These are phyloP conservation scores for Arabis alpina DNA, from an alignment of 345 rosid genomes.

Conservation along the genomic window DNA sequence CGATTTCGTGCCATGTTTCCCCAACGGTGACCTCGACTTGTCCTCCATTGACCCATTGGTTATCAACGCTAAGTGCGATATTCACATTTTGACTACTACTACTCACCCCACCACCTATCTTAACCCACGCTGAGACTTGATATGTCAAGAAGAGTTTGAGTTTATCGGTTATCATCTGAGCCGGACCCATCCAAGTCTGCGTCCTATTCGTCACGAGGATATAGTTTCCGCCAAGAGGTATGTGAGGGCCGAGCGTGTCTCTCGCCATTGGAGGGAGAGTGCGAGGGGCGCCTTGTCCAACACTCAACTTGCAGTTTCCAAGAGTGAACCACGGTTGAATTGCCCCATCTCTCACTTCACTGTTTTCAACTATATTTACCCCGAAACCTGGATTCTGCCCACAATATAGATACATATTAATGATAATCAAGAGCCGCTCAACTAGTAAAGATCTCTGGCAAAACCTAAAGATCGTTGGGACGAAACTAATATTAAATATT, in stretches of 20 bases:
- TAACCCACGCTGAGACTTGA: constrained; percentile 92
- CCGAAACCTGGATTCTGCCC: constrained; percentile 69
- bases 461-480: no score
- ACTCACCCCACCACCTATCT: constrained; percentile 57
- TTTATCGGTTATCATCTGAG: constrained; percentile 79
- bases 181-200: constrained; percentile 98
- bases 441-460: no score
- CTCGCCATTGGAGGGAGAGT: constrained; percentile 83
- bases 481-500: no score
- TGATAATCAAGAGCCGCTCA: not conserved
- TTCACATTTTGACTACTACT: constrained; percentile 66
- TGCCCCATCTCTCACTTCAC: constrained; percentile 53
- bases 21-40: constrained; percentile 66
- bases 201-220: constrained; percentile 76
- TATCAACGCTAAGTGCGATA: constrained; percentile 76
- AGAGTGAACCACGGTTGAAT: constrained; percentile 78
- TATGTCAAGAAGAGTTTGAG: constrained; percentile 75
- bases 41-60: constrained; percentile 92
- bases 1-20: constrained; percentile 76
- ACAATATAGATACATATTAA: constrained; percentile 9
- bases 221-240: constrained; percentile 66
- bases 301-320: constrained; percentile 65
- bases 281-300: constrained; percentile 68
- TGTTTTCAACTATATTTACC: constrained; percentile 69
- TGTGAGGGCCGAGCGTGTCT: constrained; percentile 71